phyloP scores from a whole-genome alignment of 139 green algal species.

The Coelastrella sp. region DNA sequence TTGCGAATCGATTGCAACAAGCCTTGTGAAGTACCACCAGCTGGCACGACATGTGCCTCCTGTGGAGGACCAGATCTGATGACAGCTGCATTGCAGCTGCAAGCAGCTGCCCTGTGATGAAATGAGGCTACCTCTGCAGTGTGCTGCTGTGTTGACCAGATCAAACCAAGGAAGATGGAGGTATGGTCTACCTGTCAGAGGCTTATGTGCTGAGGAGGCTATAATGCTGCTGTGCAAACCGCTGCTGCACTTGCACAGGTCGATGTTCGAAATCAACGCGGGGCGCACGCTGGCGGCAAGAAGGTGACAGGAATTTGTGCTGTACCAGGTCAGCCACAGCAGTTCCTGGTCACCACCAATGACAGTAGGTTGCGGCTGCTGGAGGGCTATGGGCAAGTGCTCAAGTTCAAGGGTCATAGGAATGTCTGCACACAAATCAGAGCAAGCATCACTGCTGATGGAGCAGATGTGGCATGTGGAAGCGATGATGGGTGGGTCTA shows the following conservation, averaged over 20 bases:
- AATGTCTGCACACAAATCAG: constrained; percentile 84
- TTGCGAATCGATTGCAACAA: no score
- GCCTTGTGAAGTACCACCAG: no score
- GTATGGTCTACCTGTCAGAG: neutral
- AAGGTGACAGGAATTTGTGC: constrained; percentile 89
- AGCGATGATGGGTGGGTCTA: constrained; percentile 86
- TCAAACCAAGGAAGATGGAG: no score
- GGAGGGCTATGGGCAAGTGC: constrained; percentile 55
- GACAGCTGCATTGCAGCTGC: no score
- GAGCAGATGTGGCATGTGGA: constrained; percentile 75
- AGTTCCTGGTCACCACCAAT: constrained; percentile 90
- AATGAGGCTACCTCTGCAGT: no score
- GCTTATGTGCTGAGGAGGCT: neutral
- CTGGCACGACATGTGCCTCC: no score
- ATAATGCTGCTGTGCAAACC: neutral
- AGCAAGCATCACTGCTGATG: constrained; percentile 46
- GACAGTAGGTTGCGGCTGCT: constrained; percentile 82
- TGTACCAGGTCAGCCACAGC: constrained; percentile 55
- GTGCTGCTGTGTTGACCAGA: no score
- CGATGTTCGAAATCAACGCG: constrained; percentile 63
- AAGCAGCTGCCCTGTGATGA: no score
- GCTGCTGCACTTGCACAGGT: constrained; percentile 50
- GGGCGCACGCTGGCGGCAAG: constrained; percentile 57
- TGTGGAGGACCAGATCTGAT: no score
- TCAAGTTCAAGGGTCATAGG: constrained; percentile 93